Conservation (phyloP, 2,329 filamentous ascomycete genomes). For the Albifimbria verrucaria region DNA sequence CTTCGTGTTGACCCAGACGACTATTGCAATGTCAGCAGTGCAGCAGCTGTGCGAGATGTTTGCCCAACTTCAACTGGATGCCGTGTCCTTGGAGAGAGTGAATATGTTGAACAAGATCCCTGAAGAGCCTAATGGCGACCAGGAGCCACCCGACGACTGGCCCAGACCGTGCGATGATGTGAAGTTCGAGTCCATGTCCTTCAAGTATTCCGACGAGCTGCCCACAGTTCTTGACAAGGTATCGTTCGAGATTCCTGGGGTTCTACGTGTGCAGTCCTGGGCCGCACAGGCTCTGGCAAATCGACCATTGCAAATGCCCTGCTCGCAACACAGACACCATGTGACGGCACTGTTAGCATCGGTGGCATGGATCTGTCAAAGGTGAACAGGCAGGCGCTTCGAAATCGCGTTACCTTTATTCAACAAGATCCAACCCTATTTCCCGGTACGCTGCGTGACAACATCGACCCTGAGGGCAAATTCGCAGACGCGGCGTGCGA, state of each 20-base stretch:
- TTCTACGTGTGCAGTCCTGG: conserved; percentile 65
- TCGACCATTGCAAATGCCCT: conserved; percentile 67
- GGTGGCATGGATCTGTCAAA: conserved; percentile 49
- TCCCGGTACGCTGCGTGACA: conserved; percentile 55
- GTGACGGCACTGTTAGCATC: conserved; percentile 48
- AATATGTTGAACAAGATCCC: conserved; percentile 78
- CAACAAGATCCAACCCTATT: conserved; percentile 63
- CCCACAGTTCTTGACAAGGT: conserved; percentile 69
- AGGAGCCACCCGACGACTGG: conserved; percentile 73
- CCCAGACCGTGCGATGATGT: conserved; percentile 70
- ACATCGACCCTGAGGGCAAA: conserved; percentile 66
- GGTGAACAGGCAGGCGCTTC: conserved; percentile 53
- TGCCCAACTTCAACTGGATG: conserved; percentile 85
- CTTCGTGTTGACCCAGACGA: conserved; percentile 67
- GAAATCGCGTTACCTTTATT: conserved; percentile 59
- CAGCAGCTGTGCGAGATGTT: conserved; percentile 70
- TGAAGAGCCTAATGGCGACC: conserved; percentile 65
- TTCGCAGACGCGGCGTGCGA: conserved; percentile 49
- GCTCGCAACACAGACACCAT: conserved; percentile 52
- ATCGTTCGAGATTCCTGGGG: conserved; percentile 69
- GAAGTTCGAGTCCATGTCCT: conserved; percentile 70
- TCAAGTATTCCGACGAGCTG: conserved; percentile 75
- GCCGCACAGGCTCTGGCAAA: conserved; percentile 84
- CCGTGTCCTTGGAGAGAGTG: conserved; percentile 84
- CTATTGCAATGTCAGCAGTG: conserved; percentile 31